Evolutionary conservation across 2,329 filamentous ascomycete species (phyloP), one percentile per base, ranked within the genome.

Genomic region (Fusarium pseudocircinatum): DNA sequence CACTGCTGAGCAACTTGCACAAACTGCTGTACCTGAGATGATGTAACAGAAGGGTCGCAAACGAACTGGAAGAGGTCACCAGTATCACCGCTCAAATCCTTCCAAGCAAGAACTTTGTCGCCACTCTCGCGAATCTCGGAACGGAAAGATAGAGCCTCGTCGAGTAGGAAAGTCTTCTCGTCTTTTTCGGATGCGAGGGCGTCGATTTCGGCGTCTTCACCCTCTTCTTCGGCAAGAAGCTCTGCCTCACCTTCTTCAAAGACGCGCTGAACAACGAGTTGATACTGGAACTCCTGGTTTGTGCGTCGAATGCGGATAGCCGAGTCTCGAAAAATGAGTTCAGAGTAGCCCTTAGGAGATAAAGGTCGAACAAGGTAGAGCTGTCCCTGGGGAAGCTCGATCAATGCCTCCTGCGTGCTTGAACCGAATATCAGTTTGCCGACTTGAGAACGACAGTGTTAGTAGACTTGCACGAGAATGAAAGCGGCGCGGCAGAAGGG

Each of bases 1-100:
- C 96, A 98, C 89, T 98, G 92, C 65, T 94, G 89, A 13, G 96
- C 94, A 60, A 94, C 91, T 60, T 92, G 87, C 79, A 96, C 91
- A 81, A 99, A 98, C 22, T 92, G 90, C 50, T 92, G 88, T 30
- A 96, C 92, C 76, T 95, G 93, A 53, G 90, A 87, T 6, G 90
- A 85, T 34, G 91, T 86, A 46, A 93, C 89, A 18, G 91, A 91
- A 43, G 87, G 82, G 83, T 98, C 96, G 85, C 95, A 98, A 73
- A 99, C 93, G 80, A 98, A 99, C 82, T 99, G 96, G 87, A 94
- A 99, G n/a, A 98, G 88, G 82, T 99, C 96, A 60, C 95, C 96
- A 37, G 90, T 88, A 85, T 99, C 96, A 63, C 96, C 96, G 77
- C 95, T 98, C 69, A 98, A 85, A 80, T 99, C 96, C 75, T 93